Evolutionary conservation across 179 eudicot species (phyloP), one percentile per base, ranked within the genome.

Genomic region (Sideroxylon spinosum): DNA sequence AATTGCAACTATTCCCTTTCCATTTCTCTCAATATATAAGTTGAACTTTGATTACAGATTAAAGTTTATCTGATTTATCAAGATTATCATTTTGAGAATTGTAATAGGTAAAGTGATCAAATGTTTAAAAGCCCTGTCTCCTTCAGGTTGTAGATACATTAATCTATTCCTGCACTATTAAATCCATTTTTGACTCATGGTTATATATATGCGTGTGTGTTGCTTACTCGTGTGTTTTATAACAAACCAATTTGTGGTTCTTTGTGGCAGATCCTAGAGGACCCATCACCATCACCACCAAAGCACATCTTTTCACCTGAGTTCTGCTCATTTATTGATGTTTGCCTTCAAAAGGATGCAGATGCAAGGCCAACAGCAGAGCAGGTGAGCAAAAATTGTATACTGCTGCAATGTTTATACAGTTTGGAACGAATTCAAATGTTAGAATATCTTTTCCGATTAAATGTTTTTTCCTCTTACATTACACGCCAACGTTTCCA

Each of bases 301-400:
- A 87, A 84, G 62, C 81, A 88, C 75, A 76, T 72, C n/a, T 91
- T 90, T 87, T 93, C 99, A 1, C 85, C 97, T 6, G 99, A 95
- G 77, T 93, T 95, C 80, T 91, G 95, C 83, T 93, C 94, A 49
- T 95, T 95, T 84, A 82, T 95, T 71, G 93, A 93, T 80, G 92
- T 83, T 74, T 95, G 99, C 86, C 88, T 95, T 75, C 89, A 86
- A 79, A 95, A 95, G 88, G 93, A 93, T 83, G 79, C 95, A 56
- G 89, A 85, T 75, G 85, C 91, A 70, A 90, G 99, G 88, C 99
- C 98, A 23, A 91, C 95, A 73, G 98, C 98, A 20, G 97, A 93
- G 76, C 90, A 93, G 93, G 99, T 95, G 70, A 88, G 86, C 64
- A 68, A 76, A 79, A 55, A 25, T 49, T 52, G 56, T 26, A 67